phyloP scores from a whole-genome alignment of 129 eudicot species.

The Logfia minima region DNA sequence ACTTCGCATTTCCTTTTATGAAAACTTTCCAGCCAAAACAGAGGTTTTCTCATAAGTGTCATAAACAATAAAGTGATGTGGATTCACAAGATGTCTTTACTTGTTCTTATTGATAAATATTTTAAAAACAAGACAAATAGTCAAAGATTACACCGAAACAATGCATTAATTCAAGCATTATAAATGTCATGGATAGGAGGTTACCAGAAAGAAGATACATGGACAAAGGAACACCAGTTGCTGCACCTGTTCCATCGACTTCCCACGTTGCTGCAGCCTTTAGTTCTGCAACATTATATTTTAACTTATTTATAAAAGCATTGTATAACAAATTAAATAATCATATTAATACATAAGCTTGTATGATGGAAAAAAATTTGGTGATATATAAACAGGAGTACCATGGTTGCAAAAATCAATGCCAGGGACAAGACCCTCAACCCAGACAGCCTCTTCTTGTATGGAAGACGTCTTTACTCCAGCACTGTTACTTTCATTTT shows the following conservation, averaged over 20 bases:
- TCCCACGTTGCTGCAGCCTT: slow-evolving; percentile 97
- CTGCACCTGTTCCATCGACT: slow-evolving; percentile 85
- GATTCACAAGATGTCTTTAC: neutral
- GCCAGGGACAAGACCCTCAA: slow-evolving; percentile 98
- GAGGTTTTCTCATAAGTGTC: neutral
- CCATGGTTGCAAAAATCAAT: slow-evolving; percentile 99
- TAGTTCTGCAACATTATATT: slow-evolving; percentile 49
- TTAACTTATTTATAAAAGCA: neutral
- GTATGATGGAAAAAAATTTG: neutral
- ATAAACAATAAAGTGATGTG: neutral
- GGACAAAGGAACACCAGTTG: slow-evolving; percentile 68
- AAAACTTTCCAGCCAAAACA: neutral
- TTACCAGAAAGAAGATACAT: slow-evolving; percentile 94
- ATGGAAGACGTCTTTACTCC: slow-evolving; percentile 33
- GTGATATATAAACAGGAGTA: slow-evolving; percentile 26
- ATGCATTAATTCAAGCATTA: neutral
- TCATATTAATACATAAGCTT: neutral
- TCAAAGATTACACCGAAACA: slow-evolving; percentile 1
- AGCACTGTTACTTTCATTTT: slow-evolving; percentile 31
- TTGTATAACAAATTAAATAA: neutral
- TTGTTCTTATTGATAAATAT: neutral
- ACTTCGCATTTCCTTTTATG: neutral
- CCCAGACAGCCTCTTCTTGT: slow-evolving; percentile 70
- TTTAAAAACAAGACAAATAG: neutral
- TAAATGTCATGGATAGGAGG: slow-evolving; percentile 4